A percentile compares a stretch with the other conserved stretches of the same genome.
phyloP scores from a whole-genome alignment of 495 filamentous ascomycete genomes.

The Collariella sp. region DNA sequence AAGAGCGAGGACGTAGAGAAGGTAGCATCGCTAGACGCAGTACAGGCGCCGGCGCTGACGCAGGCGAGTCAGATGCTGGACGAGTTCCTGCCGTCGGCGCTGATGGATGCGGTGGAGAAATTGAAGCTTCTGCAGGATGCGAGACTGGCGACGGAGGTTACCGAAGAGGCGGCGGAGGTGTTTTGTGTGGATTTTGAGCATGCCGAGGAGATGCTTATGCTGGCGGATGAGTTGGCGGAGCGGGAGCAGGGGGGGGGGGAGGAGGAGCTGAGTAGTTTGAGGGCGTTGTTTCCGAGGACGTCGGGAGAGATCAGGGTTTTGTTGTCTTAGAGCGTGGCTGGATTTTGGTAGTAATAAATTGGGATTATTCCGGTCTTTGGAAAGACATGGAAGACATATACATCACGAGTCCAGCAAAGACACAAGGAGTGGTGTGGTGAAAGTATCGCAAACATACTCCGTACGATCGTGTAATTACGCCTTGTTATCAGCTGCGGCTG shows the following conservation, averaged over 20 bases:
- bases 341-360: too few species aligned
- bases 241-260: constrained; percentile 31
- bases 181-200: constrained; percentile 91
- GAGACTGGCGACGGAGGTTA: constrained; percentile 61
- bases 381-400: too few species aligned
- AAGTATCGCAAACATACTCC: background rate
- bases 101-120: constrained; percentile 83
- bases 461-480: background rate
- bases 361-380: too few species aligned
- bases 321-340: constrained; percentile 37
- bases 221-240: constrained; percentile 39
- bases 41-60: constrained; percentile 56
- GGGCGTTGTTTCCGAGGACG: constrained; percentile 71
- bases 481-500: background rate
- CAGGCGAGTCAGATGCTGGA: constrained; percentile 71
- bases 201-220: constrained; percentile 55
- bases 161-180: constrained; percentile 70
- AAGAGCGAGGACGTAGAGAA: constrained; percentile 30
- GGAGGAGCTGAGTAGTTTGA: constrained; percentile 44
- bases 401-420: too few species aligned
- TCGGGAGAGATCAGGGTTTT: constrained; percentile 78
- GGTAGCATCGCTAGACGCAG: constrained; percentile 37
- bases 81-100: constrained; percentile 81
- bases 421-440: too few species aligned
- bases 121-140: constrained; percentile 63